phyloP scores from a whole-genome alignment of 805 yeast species.

The Lipomyces sp. region DNA sequence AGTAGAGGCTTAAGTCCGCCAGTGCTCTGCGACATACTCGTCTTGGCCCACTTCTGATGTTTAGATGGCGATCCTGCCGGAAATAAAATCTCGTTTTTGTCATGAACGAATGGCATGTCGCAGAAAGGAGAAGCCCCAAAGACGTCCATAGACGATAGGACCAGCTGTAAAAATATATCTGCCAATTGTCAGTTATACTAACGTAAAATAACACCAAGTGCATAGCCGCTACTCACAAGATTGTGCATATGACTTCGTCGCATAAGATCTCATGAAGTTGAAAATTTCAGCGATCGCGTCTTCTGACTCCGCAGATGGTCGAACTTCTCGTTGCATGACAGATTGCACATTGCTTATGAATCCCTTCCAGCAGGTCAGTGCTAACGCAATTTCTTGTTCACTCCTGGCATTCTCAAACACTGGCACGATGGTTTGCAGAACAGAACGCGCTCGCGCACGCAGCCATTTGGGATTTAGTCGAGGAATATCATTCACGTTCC shows the following conservation, averaged over 20 bases:
- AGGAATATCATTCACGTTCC: conserved; percentile 9
- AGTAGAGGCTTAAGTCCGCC: too few species aligned
- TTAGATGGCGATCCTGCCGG: conserved; percentile 10
- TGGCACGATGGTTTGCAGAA: conserved; percentile 6
- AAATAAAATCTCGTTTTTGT: conserved; percentile 9
- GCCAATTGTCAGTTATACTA: neutral
- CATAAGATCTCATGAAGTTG: conserved; percentile 11
- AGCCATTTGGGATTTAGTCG: conserved; percentile 20
- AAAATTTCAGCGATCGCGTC: conserved; percentile 15
- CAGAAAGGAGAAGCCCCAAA: conserved; percentile 9
- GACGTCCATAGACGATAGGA: conserved; percentile 4
- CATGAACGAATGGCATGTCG: conserved; percentile 5
- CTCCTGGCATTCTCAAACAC: conserved; percentile 9
- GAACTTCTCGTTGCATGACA: conserved; percentile 18
- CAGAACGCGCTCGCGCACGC: conserved; percentile 3
- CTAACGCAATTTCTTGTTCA: neutral
- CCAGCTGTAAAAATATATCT: conserved; percentile 4
- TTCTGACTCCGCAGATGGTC: conserved; percentile 17
- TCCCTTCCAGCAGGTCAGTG: conserved; percentile 12
- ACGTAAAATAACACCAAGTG: too few species aligned
- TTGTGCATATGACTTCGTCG: neutral
- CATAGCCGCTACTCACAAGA: neutral
- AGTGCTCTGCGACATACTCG: too few species aligned
- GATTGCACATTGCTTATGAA: conserved; percentile 11
- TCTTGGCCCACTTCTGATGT: neutral